Base-by-base conservation (phyloP, 2,329 filamentous ascomycete genomes). In the Tympanopsis confertula region DNA sequence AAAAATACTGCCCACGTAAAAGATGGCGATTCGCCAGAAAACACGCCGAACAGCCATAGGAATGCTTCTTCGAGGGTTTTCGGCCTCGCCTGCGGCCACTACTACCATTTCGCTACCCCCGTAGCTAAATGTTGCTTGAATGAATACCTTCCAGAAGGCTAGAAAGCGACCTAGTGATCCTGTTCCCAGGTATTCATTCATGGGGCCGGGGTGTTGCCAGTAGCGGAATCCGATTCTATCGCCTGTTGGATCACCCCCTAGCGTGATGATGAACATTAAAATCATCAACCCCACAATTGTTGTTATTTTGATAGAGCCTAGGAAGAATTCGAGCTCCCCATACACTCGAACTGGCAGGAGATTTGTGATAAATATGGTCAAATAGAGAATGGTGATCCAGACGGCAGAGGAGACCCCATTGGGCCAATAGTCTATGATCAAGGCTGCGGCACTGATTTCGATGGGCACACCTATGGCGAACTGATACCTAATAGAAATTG, bases 41-140 rank as follows among this genome's bases (percentile, higher is more conserved):
- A 78, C 78, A 33, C 74, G 69, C 13, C 67, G 62, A 4, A 75
- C 73, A 0, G 76, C 76, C 58, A 77, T 78, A 40, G 78, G 78
- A 39, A 83, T 74, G 56, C 78, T 79, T 49, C 69, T 66, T 38
- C 75, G 69, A 2, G 78, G 79, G 17, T 77, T 71, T 19, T 74
- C 59, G 1, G 75, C 74, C 61, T 83, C 78, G 33, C 74, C 78
- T 4, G 76, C 78, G 2, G 78, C 75, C 39, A 80, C 5, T 7
- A 33, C 15, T 10, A 65, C 58, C 14, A 82, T 65, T 50, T 85
- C 80, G 13, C 75, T 71, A 1, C 70, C 74, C 10, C 63, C 63
- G 15, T 64, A 69, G 3, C 62, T 59, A 50, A 68, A 69, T 0
- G 63, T 63, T 1, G 62, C 66, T 38, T 62, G 62, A 42, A 68